A percentile compares a stretch with the other conserved stretches of the same genome.
phyloP scores from a whole-genome alignment of 805 yeast genomes.

The Saccharomycopsis lassenensis region DNA sequence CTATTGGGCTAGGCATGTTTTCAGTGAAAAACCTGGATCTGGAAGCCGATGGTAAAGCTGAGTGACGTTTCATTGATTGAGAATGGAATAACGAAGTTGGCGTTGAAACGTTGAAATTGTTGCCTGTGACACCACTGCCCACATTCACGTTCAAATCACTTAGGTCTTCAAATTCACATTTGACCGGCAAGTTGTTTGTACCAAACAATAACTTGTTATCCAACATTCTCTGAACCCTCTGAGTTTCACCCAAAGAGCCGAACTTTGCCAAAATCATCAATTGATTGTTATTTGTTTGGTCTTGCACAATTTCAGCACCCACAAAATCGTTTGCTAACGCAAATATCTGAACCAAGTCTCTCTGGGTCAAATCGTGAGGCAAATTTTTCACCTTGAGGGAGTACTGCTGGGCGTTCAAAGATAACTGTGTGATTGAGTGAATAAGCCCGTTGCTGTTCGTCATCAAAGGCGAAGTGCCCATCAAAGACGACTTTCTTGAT shows the following conservation, averaged over 20 bases:
- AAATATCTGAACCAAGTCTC: slow-evolving; percentile 61
- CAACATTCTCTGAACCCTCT: slow-evolving; percentile 9
- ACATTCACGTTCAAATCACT: background rate
- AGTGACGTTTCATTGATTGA: slow-evolving; percentile 15
- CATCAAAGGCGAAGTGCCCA: slow-evolving; percentile 12
- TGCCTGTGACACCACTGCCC: background rate
- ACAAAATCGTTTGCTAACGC: slow-evolving; percentile 57
- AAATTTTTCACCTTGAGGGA: slow-evolving; percentile 40
- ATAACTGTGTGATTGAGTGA: slow-evolving; percentile 10
- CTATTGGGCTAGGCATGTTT: slow-evolving; percentile 11
- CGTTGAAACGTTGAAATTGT: slow-evolving; percentile 2
- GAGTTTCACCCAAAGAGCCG: slow-evolving; percentile 8
- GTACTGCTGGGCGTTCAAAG: slow-evolving; percentile 16
- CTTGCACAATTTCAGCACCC: slow-evolving; percentile 36
- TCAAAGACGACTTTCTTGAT: slow-evolving; percentile 12
- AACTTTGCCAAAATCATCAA: slow-evolving; percentile 11
- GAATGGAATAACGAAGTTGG: slow-evolving; percentile 5
- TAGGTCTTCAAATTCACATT: slow-evolving; percentile 11
- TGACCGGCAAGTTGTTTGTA: slow-evolving; percentile 6
- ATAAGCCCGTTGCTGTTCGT: slow-evolving; percentile 4
- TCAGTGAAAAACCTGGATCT: slow-evolving; percentile 15
- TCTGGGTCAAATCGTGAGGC: slow-evolving; percentile 49
- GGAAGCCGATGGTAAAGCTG: slow-evolving; percentile 6
- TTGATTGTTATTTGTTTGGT: slow-evolving; percentile 19
- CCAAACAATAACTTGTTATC: slow-evolving; percentile 16